Conservation (phyloP, 176 grass and related monocot genomes). For the Eragrostis curvula region DNA sequence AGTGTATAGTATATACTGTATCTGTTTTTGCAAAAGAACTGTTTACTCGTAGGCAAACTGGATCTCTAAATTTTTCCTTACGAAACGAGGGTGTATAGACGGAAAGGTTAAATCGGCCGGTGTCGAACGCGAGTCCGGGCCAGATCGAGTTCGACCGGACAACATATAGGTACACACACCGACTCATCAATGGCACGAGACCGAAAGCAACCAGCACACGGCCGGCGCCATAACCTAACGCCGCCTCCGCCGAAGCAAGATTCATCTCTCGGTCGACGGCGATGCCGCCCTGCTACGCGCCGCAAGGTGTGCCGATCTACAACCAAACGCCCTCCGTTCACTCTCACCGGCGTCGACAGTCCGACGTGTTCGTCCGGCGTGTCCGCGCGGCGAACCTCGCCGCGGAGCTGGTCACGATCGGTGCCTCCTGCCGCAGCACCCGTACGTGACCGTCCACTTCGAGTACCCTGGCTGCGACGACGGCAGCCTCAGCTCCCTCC, state of each 20-base stretch:
- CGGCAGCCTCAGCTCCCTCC: not conserved
- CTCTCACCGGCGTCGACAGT: not conserved
- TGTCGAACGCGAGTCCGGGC: not conserved
- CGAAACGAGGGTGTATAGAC: no score
- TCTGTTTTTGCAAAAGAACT: no score
- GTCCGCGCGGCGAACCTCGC: not conserved
- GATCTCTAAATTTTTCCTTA: no score
- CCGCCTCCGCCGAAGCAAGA: not conserved
- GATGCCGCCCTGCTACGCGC: not conserved
- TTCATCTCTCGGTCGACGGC: not conserved
- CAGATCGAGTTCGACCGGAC: not conserved
- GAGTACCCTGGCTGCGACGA: not conserved
- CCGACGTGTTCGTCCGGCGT: not conserved
- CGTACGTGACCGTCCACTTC: constrained; percentile 4
- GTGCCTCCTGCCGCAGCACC: not conserved
- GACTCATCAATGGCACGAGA: no score
- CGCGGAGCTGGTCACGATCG: not conserved
- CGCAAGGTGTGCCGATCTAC: not conserved
- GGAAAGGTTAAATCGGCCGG: no score
- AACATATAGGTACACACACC: not conserved
- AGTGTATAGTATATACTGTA: no score
- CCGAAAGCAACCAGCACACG: no score
- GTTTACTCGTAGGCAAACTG: no score
- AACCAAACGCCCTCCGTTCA: not conserved
- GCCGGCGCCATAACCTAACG: no score